Evolutionary conservation across 805 yeast species (phyloP).

Genomic region (Yarrowia alimentaria): DNA sequence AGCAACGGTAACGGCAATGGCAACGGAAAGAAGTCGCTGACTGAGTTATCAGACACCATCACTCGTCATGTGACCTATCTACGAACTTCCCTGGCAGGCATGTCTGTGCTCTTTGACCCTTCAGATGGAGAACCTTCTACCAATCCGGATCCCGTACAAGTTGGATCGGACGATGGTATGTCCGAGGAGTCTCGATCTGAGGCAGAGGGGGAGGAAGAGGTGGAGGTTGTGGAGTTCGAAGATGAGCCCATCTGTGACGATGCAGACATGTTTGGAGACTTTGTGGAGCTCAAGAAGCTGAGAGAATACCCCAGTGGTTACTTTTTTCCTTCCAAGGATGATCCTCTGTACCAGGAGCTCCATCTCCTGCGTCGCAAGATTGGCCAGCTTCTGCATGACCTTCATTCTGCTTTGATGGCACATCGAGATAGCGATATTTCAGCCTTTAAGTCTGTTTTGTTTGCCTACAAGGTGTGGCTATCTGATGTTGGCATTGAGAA

Average conservation of each 20-base stretch:
- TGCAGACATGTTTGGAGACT: slow-evolving; percentile 28
- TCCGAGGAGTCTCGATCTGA: slow-evolving; percentile 44
- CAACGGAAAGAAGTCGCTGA: slow-evolving; percentile 27
- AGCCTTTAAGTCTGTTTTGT: slow-evolving; percentile 58
- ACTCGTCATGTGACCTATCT: slow-evolving; percentile 56
- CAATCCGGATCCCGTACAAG: slow-evolving; percentile 30
- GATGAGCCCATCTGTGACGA: slow-evolving; percentile 16
- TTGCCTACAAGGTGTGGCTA: slow-evolving; percentile 71
- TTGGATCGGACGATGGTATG: slow-evolving; percentile 41
- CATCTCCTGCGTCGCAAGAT: slow-evolving; percentile 61
- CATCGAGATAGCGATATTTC: slow-evolving; percentile 63
- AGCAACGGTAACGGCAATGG: no score
- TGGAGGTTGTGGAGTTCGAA: slow-evolving; percentile 10
- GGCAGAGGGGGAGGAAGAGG: slow-evolving; percentile 19
- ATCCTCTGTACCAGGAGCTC: slow-evolving; percentile 48
- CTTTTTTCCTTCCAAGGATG: slow-evolving; percentile 48
- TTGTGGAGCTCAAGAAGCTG: slow-evolving; percentile 46
- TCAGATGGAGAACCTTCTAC: slow-evolving; percentile 37
- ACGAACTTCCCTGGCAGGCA: slow-evolving; percentile 64
- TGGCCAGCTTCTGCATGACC: slow-evolving; percentile 61
- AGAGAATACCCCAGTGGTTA: slow-evolving; percentile 65
- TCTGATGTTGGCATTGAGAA: slow-evolving; percentile 76
- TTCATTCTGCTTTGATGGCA: slow-evolving; percentile 49
- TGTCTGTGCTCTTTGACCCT: slow-evolving; percentile 71
- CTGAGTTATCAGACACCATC: slow-evolving; percentile 51